phyloP scores from a whole-genome alignment of 257 asterid genomes.

The Plectranthus barbatus region DNA sequence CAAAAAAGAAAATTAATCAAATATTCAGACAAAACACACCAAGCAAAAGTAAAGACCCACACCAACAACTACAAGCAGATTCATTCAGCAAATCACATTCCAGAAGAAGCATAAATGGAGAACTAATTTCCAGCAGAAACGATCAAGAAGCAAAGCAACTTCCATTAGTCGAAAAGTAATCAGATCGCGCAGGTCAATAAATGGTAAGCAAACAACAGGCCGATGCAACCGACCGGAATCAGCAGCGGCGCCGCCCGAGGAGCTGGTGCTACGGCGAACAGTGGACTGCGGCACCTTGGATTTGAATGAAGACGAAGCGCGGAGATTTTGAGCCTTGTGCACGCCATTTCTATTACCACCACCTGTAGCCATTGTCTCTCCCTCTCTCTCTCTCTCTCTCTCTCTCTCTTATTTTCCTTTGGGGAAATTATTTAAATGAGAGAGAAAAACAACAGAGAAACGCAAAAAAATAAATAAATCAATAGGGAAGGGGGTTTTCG shows the following conservation, averaged over 20 bases:
- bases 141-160: conserved; percentile 5
- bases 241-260: conserved; percentile 28
- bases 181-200: conserved; percentile 31
- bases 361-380: conserved; percentile 50
- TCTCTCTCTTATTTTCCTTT: conserved; percentile 15
- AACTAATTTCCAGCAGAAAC: conserved; percentile 10
- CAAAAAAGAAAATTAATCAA: background rate
- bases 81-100: conserved; percentile 15
- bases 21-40: background rate
- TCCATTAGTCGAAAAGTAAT: no score
- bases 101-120: conserved; percentile 6
- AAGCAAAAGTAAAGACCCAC: no score
- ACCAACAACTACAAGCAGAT: no score
- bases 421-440: background rate
- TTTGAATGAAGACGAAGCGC: conserved; percentile 79
- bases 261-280: conserved; percentile 75
- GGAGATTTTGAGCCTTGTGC: conserved; percentile 51
- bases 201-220: background rate
- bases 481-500: no score
- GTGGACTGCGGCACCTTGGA: conserved; percentile 57
- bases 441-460: no score
- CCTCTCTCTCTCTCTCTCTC: no score
- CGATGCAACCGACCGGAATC: conserved; percentile 65
- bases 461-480: no score
- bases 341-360: conserved; percentile 58